Base-by-base conservation (phyloP, 2,329 filamentous ascomycete species). In the Trichophaea hybrida region DNA sequence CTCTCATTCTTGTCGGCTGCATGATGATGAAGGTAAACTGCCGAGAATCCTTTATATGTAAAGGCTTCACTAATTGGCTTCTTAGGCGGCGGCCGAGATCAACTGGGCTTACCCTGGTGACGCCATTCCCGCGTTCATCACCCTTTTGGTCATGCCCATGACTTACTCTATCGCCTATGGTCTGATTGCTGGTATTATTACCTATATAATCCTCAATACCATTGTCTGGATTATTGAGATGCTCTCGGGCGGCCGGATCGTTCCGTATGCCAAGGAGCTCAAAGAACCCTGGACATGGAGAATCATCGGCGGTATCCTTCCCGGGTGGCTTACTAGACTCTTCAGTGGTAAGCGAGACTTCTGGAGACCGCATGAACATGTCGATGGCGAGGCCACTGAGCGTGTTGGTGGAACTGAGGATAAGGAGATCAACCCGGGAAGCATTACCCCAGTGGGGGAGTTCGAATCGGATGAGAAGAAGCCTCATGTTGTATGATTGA, bases 141-240 rank as follows among this genome's bases (percentile, higher is more conserved):
- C 86, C 55, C 85, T 94, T 64, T 81, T 83, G 59, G 74, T 90
- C 62, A 94, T 94, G 88, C 88, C 88, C 0, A 93, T 94, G 73
- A 89, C 86, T 1, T 94, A 93, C 75, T 87, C 83, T 44, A 93
- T 94, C 69, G 86, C 88, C 10, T 86, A 94, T 69, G 88, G 88
- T 52, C 77, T 94, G 13, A 94, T 94, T 67, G 86, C 80, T 1
- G 86, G 88, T 56, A 85, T 94, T 68, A 77, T 84, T 68, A 81
- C 81, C 43, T 94, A 94, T 72, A 83, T 84, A 49, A 70, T 85
- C 64, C 78, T 94, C 73, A 94, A 94, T 73, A 80, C 77, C 0
- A 69, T 78, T 10, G 82, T 87, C 10, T 90, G 80, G 80, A 59
- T 85, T 52, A 72, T 94, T 66, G 82, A 85, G 71, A 77, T 80